Percentiles rank a stretch among this genome's conserved stretches.
Conservation (phyloP, 257 asterid species). For the Solanum paucissectum region DNA sequence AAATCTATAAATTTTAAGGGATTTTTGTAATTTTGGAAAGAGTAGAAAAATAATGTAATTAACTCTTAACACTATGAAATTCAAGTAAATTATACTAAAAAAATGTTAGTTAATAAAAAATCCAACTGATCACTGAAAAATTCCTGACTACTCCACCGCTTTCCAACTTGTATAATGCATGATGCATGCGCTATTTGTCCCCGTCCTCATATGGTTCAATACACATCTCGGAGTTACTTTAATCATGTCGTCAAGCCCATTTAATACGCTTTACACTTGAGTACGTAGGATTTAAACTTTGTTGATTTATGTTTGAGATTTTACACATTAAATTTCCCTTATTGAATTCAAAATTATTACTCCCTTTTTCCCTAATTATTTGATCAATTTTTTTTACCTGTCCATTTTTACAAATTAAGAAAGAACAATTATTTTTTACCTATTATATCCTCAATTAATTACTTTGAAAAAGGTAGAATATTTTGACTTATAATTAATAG, state of each 20-base stretch:
- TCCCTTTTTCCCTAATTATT: too few relatives aligned
- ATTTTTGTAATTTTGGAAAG: too few relatives aligned
- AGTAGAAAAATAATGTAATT: too few relatives aligned
- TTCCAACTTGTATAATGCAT: background rate
- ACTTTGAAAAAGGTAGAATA: too few relatives aligned
- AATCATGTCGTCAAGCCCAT: background rate
- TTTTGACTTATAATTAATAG: too few relatives aligned
- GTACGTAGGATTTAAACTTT: background rate
- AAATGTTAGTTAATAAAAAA: too few relatives aligned
- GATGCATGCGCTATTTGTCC: background rate
- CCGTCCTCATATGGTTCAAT: background rate
- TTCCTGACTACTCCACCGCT: background rate
- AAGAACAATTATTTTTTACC: rapidly evolving
- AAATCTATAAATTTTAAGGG: too few relatives aligned
- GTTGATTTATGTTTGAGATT: background rate
- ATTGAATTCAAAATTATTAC: background rate
- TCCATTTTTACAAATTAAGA: too few relatives aligned
- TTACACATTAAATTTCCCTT: background rate
- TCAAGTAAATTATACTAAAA: too few relatives aligned
- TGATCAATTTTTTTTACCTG: background rate
- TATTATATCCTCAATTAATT: too few relatives aligned
- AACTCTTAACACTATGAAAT: background rate
- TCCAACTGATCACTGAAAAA: background rate
- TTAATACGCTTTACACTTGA: too few relatives aligned
- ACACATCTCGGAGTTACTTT: background rate